Conservation (phyloP, 257 asterid genomes). For the Linderniella brevidens region DNA sequence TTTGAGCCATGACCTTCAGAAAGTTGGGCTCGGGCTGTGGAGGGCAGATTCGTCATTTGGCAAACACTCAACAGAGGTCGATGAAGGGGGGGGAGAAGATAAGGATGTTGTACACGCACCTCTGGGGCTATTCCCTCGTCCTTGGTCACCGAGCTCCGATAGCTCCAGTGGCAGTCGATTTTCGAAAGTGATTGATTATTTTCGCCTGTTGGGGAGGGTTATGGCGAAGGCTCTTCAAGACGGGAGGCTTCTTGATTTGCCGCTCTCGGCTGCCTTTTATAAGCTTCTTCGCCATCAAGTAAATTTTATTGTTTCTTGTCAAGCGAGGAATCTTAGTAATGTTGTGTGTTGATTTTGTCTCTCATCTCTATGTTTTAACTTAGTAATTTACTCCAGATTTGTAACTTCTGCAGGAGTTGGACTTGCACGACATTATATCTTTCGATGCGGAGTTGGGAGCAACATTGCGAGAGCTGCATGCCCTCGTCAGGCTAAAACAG, state of each 20-base stretch:
- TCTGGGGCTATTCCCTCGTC: slow-evolving; percentile 89
- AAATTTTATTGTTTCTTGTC: slow-evolving; percentile 2
- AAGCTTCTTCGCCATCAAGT: slow-evolving; percentile 83
- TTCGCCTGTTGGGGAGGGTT: slow-evolving; percentile 77
- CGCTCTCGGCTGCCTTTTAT: slow-evolving; percentile 71
- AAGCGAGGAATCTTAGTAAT: background rate
- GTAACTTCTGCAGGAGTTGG: slow-evolving; percentile 55
- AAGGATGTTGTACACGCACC: slow-evolving; percentile 57
- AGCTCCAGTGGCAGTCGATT: slow-evolving; percentile 49
- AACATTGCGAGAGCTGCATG: slow-evolving; percentile 85
- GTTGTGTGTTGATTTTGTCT: background rate
- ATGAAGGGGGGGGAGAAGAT: slow-evolving; percentile 12
- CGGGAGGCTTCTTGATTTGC: slow-evolving; percentile 91
- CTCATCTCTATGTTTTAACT: slow-evolving; percentile 3
- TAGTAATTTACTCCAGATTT: slow-evolving; percentile 5
- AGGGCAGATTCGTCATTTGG: slow-evolving; percentile 31
- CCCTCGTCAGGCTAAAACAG: slow-evolving; percentile 60
- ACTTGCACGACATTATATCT: slow-evolving; percentile 68
- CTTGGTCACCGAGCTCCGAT: slow-evolving; percentile 67
- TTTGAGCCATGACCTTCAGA: slow-evolving; percentile 87
- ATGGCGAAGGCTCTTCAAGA: slow-evolving; percentile 99
- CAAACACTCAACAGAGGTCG: slow-evolving; percentile 42
- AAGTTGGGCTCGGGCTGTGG: slow-evolving; percentile 82
- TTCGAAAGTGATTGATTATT: slow-evolving; percentile 54
- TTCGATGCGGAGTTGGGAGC: slow-evolving; percentile 73